Evolutionary conservation across 2,329 filamentous ascomycete species (phyloP).

Genomic region (Rutstroemia sp.): DNA sequence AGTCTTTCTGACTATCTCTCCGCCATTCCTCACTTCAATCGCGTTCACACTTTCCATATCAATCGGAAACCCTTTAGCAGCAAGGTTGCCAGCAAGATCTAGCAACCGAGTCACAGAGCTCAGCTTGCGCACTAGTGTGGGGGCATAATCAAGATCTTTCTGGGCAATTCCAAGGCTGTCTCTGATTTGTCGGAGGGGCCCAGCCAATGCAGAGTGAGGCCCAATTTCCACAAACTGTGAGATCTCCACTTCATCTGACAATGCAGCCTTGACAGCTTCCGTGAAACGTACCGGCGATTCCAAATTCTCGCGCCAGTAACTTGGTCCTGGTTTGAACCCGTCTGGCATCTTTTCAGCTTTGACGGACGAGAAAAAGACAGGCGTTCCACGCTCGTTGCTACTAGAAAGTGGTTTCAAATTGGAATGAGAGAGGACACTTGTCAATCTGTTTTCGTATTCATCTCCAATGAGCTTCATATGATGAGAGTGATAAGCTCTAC

Average conservation of each 20-base stretch:
- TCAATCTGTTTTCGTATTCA: constrained; percentile 7
- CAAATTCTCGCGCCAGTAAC: constrained; percentile 16
- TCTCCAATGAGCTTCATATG: constrained; percentile 7
- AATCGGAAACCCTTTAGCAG: constrained; percentile 3
- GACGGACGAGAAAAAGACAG: neutral
- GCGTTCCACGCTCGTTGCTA: neutral
- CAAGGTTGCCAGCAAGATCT: constrained; percentile 10
- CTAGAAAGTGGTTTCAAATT: neutral
- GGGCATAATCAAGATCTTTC: constrained; percentile 26
- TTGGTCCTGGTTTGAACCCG: neutral
- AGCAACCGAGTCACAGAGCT: constrained; percentile 4
- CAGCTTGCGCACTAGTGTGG: constrained; percentile 10
- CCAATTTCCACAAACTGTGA: constrained; percentile 14
- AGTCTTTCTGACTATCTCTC: neutral
- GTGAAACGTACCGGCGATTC: constrained; percentile 12
- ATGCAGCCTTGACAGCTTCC: neutral
- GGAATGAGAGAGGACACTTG: neutral
- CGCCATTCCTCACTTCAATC: neutral
- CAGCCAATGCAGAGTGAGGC: constrained; percentile 12
- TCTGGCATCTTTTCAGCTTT: neutral
- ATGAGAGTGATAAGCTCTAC: constrained; percentile 13
- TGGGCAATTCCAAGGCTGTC: neutral
- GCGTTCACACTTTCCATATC: constrained; percentile 27
- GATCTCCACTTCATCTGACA: neutral
- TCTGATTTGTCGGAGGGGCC: constrained; percentile 11